Evolutionary conservation across 495 filamentous ascomycete species (phyloP).

Genomic region (Pyrenopolyporus hunteri): DNA sequence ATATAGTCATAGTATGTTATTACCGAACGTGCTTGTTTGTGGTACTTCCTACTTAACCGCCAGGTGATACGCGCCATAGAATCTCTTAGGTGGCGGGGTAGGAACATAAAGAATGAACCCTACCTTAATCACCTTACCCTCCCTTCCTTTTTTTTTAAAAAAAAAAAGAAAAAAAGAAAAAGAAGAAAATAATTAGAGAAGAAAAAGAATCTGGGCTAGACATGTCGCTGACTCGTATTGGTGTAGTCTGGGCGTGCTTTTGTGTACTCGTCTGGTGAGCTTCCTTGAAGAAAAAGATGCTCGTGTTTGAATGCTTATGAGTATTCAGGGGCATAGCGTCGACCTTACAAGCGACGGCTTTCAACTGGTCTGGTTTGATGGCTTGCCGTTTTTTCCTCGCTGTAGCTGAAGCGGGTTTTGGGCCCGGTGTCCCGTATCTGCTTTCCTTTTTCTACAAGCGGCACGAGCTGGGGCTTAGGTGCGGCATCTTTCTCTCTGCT

Average conservation of each 20-base stretch:
- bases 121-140: too few relatives aligned
- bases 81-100: background rate
- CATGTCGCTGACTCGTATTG: background rate
- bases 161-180: too few relatives aligned
- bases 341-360: slow-evolving; percentile 64
- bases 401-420: slow-evolving; percentile 70
- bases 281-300: slow-evolving; percentile 15
- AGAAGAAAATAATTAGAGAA: background rate
- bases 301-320: background rate
- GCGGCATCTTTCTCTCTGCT: slow-evolving; percentile 76
- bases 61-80: background rate
- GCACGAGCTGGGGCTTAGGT: slow-evolving; percentile 76
- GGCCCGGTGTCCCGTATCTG: slow-evolving; percentile 73
- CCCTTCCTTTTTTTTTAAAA: too few relatives aligned
- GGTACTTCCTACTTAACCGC: background rate
- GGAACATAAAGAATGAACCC: too few relatives aligned
- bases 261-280: slow-evolving; percentile 42
- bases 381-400: slow-evolving; percentile 71
- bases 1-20: slow-evolving; percentile 40
- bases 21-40: background rate
- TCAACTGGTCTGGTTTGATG: slow-evolving; percentile 70
- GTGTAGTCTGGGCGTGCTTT: slow-evolving; percentile 36
- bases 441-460: slow-evolving; percentile 86
- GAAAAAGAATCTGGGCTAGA: background rate
- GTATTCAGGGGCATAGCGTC: slow-evolving; percentile 59